These are phyloP conservation scores for Asclepias syriaca DNA, from an alignment of 257 asterid genomes.

Conservation along the genomic window DNA sequence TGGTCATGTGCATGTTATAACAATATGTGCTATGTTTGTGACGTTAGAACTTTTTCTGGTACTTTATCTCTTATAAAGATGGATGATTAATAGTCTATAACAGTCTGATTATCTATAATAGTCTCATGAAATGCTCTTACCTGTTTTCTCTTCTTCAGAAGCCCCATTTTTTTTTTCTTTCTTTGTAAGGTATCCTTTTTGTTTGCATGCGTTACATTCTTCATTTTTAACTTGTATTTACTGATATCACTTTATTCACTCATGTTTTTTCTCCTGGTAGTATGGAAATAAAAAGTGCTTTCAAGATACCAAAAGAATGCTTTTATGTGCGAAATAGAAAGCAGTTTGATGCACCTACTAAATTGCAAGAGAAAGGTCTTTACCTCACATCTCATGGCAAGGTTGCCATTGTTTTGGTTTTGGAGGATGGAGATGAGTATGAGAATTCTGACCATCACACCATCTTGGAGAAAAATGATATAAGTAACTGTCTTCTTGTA, in stretches of 20 bases:
- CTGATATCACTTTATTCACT: background rate
- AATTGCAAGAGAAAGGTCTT: slow-evolving; percentile 49
- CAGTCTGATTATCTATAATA: background rate
- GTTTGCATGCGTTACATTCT: background rate
- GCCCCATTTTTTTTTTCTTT: background rate
- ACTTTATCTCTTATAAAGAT: background rate
- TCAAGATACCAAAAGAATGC: slow-evolving; percentile 33
- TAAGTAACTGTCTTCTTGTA: slow-evolving; percentile 19
- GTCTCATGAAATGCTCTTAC: background rate
- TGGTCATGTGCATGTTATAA: background rate
- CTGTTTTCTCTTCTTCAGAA: background rate
- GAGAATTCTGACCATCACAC: slow-evolving; percentile 23
- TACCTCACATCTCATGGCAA: slow-evolving; percentile 59
- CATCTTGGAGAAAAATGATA: slow-evolving; percentile 30
- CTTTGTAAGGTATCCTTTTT: background rate
- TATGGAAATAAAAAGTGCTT: slow-evolving; percentile 36
- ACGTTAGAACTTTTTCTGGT: background rate
- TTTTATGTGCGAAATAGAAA: slow-evolving; percentile 30
- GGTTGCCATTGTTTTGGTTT: slow-evolving; percentile 50
- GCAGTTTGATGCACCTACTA: slow-evolving; percentile 29
- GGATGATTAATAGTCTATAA: background rate
- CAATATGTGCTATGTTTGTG: background rate
- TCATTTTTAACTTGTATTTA: background rate
- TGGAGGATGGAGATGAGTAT: slow-evolving; percentile 32
- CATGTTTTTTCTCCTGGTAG: slow-evolving; percentile 23